Conservation (phyloP, 441 rosid species). For the Populus trichocarpa region DNA sequence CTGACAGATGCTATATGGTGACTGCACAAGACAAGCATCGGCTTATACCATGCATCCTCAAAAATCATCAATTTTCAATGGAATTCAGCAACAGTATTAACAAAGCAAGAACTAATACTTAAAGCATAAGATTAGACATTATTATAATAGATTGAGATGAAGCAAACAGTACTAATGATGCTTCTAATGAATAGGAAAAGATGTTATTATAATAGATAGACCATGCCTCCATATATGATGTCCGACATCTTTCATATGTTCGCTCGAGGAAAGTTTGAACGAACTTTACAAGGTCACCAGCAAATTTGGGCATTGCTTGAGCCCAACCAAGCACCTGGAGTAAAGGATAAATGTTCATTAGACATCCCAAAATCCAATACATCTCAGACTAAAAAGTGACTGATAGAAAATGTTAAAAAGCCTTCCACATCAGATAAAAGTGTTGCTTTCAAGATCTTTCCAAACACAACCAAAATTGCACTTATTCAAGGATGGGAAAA, state of each 20-base stretch:
- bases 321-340: slow-evolving; percentile 97
- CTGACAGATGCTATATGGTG: neutral
- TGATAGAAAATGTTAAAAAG: neutral
- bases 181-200: slow-evolving; percentile 6
- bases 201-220: neutral
- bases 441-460: neutral
- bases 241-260: slow-evolving; percentile 93
- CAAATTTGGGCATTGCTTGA: slow-evolving; percentile 99
- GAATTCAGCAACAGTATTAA: neutral
- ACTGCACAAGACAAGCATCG: neutral
- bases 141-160: neutral
- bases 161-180: slow-evolving; percentile 4
- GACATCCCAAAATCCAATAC: slow-evolving; percentile 12
- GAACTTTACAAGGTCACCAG: slow-evolving; percentile 81
- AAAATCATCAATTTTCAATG: neutral
- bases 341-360: slow-evolving; percentile 22
- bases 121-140: neutral
- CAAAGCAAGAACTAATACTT: neutral
- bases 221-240: slow-evolving; percentile 92
- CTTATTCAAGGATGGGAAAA: neutral
- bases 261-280: slow-evolving; percentile 98
- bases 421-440: neutral
- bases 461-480: neutral
- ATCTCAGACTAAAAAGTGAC: neutral
- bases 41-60: neutral